Conservation (phyloP, 306 rosid species). For the Betula pendula region DNA sequence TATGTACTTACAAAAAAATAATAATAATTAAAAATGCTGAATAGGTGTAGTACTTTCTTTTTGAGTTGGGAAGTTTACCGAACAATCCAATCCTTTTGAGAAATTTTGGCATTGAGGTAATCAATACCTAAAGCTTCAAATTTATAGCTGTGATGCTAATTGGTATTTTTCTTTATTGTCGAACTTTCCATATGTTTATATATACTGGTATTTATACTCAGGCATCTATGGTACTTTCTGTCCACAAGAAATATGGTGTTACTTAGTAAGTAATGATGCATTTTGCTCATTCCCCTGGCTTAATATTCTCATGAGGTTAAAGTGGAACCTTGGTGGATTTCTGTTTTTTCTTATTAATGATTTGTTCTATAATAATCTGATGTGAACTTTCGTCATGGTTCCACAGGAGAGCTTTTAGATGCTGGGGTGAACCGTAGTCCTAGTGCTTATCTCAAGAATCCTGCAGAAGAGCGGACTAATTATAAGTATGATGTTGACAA, state of each 20-base stretch:
- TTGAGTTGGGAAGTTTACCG: neutral
- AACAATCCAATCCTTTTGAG: neutral
- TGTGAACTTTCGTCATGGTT: neutral
- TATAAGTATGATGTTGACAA: constrained; percentile 78
- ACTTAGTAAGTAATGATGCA: neutral
- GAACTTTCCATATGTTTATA: neutral
- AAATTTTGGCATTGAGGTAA: neutral
- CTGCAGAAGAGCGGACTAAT: constrained; percentile 63
- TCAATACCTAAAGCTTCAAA: neutral
- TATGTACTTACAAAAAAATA: no score
- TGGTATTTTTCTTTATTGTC: neutral
- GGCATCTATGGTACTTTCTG: neutral
- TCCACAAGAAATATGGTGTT: neutral
- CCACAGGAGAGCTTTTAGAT: constrained; percentile 74
- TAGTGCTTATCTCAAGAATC: constrained; percentile 89
- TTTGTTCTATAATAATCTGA: neutral
- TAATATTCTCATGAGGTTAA: neutral
- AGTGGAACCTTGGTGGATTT: neutral
- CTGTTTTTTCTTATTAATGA: neutral
- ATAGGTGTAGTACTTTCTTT: neutral
- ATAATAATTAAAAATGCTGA: no score
- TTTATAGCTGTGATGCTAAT: neutral
- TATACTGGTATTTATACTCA: neutral
- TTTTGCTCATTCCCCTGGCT: neutral
- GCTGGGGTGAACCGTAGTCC: constrained; percentile 94